A percentile compares a stretch with the other conserved stretches of the same genome.
Conservation (phyloP, 768 basidiomycete species). For the Grammothele lineata region DNA sequence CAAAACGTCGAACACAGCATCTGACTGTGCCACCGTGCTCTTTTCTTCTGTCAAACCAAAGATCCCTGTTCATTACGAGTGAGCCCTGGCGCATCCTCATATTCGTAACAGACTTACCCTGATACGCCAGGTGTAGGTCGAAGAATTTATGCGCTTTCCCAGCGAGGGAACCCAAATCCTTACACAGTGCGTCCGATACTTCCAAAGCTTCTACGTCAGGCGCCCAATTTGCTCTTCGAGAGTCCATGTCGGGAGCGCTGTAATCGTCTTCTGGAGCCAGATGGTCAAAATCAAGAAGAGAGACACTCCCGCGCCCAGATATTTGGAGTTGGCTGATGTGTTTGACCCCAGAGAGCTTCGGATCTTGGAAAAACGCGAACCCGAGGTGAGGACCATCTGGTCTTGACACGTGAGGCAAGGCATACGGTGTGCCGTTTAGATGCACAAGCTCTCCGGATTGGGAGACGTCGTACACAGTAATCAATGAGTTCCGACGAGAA, state of each 20-base stretch:
- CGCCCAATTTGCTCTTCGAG: no score
- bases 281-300: conserved; percentile 36
- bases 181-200: conserved; percentile 23
- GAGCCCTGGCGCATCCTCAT: no score
- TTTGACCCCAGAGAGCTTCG: conserved; percentile 19
- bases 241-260: no score
- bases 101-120: conserved; percentile 38
- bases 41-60: conserved; percentile 12
- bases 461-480: conserved; percentile 63
- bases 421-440: conserved; percentile 40
- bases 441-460: conserved; percentile 40
- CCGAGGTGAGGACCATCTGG: conserved; percentile 29
- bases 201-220: conserved; percentile 36
- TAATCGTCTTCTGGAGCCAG: conserved; percentile 3
- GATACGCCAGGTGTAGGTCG: conserved; percentile 50
- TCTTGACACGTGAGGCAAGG: conserved; percentile 30
- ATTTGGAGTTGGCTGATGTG: conserved; percentile 42
- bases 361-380: conserved; percentile 27
- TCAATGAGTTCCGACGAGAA: conserved; percentile 53
- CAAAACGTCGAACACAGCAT: conserved; percentile 43
- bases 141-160: conserved; percentile 40
- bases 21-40: conserved; percentile 25
- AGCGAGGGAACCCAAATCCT: conserved; percentile 42
- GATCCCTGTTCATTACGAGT: conserved; percentile 1
- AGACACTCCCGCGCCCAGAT: conserved; percentile 43